These are phyloP conservation scores for Phyllosticta citrichinensis DNA, from an alignment of 2,329 filamentous ascomycete species.

Conservation along the genomic window DNA sequence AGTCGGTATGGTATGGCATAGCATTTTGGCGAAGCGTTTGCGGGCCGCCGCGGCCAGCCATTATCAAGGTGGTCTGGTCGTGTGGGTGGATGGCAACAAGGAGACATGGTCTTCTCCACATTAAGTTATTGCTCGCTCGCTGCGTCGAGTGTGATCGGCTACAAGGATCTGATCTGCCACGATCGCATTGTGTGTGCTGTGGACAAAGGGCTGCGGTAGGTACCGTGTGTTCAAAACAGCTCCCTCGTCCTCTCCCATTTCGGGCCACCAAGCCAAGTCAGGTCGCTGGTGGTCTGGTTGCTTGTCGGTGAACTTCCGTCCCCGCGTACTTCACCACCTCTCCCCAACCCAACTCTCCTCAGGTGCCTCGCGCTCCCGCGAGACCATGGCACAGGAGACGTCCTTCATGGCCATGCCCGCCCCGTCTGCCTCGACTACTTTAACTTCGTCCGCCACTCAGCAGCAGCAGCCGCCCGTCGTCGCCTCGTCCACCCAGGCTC, in stretches of 20 bases:
- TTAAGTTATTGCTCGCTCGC: slow-evolving; percentile 6
- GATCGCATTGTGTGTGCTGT: slow-evolving; percentile 5
- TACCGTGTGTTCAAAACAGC: slow-evolving; percentile 6
- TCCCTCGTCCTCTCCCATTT: slow-evolving; percentile 5
- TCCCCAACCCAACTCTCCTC: background rate
- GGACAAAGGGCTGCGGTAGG: background rate
- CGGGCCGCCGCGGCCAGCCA: slow-evolving; percentile 6
- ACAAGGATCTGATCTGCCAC: slow-evolving; percentile 9
- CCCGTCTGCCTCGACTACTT: background rate
- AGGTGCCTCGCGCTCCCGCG: too few relatives aligned
- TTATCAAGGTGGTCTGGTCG: background rate
- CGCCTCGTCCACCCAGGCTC: slow-evolving; percentile 16
- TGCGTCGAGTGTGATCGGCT: slow-evolving; percentile 9
- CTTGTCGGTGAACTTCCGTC: background rate
- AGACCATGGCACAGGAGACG: slow-evolving; percentile 27
- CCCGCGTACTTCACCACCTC: slow-evolving; percentile 2
- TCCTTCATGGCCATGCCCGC: slow-evolving; percentile 28
- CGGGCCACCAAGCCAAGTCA: background rate
- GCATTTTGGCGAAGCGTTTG: slow-evolving; percentile 5
- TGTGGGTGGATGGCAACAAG: background rate
- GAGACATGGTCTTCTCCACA: slow-evolving; percentile 2
- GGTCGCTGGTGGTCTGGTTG: background rate
- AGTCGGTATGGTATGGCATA: background rate
- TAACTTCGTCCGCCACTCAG: background rate
- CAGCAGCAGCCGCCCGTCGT: slow-evolving; percentile 11